A percentile compares a stretch with the other conserved stretches of the same genome.
Evolutionary conservation across 1,284 basidiomycete species (phyloP).

Genomic region (Stereum hirsutum): DNA sequence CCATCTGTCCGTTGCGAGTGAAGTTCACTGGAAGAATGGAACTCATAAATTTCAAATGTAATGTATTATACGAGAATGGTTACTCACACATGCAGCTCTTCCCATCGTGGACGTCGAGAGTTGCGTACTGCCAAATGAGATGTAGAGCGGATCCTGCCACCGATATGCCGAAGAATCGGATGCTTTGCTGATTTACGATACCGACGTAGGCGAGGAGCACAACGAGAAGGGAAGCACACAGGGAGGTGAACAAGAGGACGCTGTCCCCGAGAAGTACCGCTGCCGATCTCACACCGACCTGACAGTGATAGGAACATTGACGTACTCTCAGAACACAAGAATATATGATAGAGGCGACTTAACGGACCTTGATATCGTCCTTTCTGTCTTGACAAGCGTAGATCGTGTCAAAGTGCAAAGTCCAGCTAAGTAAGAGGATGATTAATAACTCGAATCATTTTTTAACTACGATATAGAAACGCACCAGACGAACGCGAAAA

Average conservation of each 20-base stretch:
- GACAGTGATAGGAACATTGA: too few relatives aligned
- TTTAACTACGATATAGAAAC: too few relatives aligned
- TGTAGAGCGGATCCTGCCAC: conserved; percentile 38
- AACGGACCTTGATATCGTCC: conserved; percentile 41
- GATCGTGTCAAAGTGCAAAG: conserved; percentile 57
- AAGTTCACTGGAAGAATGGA: too few relatives aligned
- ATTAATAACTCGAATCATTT: too few relatives aligned
- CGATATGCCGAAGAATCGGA: conserved; percentile 42
- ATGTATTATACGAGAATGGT: too few relatives aligned
- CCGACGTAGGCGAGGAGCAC: conserved; percentile 38
- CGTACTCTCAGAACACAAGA: too few relatives aligned
- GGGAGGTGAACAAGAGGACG: conserved; percentile 43
- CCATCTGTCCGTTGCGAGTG: too few relatives aligned
- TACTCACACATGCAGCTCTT: too few relatives aligned
- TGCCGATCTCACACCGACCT: conserved; percentile 47
- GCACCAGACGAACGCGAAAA: conserved; percentile 32
- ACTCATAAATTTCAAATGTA: too few relatives aligned
- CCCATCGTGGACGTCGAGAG: too few relatives aligned
- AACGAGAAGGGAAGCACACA: conserved; percentile 41
- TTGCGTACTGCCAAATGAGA: conserved; percentile 50
- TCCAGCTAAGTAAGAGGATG: too few relatives aligned
- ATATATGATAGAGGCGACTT: too few relatives aligned
- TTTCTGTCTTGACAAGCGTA: conserved; percentile 49
- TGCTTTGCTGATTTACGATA: conserved; percentile 36
- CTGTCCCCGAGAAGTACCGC: conserved; percentile 45